Evolutionary conservation across 805 yeast species (phyloP).

Genomic region (Cyberlindnera maclurae): DNA sequence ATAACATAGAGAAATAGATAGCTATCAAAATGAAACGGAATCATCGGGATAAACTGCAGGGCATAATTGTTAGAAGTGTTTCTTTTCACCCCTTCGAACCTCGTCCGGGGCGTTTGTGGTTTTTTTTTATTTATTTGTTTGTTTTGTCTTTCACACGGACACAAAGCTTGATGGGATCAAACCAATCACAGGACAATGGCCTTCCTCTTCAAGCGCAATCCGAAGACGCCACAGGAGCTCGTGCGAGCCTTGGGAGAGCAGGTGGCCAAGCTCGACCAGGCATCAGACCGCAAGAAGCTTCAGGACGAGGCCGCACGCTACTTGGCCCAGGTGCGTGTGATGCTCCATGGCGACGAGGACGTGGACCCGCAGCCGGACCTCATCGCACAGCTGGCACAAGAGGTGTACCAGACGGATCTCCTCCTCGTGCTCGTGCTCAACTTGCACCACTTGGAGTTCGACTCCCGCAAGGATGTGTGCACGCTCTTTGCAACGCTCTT

Average conservation of each 20-base stretch:
- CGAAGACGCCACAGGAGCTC: slow-evolving; percentile 83
- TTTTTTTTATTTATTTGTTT: no score
- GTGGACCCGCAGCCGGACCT: slow-evolving; percentile 43
- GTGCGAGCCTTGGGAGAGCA: slow-evolving; percentile 71
- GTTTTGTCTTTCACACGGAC: no score
- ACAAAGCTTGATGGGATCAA: no score
- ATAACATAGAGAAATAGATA: slow-evolving; percentile 1
- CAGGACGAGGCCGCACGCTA: slow-evolving; percentile 72
- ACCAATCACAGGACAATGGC: no score
- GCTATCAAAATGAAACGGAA: neutral
- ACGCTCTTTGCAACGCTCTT: slow-evolving; percentile 67
- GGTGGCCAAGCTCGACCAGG: slow-evolving; percentile 44
- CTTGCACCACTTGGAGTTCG: slow-evolving; percentile 73
- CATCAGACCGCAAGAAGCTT: slow-evolving; percentile 33
- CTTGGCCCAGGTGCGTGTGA: slow-evolving; percentile 54
- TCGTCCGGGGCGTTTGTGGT: no score
- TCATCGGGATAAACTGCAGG: no score
- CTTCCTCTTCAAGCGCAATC: slow-evolving; percentile 83
- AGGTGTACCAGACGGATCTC: slow-evolving; percentile 66
- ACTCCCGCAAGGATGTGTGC: slow-evolving; percentile 78
- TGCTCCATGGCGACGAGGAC: slow-evolving; percentile 65
- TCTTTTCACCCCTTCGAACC: no score
- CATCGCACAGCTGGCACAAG: slow-evolving; percentile 69
- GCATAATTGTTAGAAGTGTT: no score
- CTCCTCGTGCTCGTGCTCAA: slow-evolving; percentile 53